phyloP scores from a whole-genome alignment of 2,329 filamentous ascomycete genomes.

The Orbilia oligospora region DNA sequence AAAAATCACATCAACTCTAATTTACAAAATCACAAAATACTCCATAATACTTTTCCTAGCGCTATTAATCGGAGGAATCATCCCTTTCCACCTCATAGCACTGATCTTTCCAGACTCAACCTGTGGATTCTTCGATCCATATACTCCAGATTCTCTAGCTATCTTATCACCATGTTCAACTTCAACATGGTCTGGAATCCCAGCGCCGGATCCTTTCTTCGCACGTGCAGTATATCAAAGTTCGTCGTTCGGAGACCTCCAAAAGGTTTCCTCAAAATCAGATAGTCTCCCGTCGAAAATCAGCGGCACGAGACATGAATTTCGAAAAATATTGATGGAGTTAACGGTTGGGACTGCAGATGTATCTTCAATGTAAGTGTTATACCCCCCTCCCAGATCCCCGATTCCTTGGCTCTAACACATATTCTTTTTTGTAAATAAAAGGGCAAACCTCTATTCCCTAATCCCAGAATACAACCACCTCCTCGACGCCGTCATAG shows the following conservation, averaged over 20 bases:
- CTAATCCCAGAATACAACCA: background rate
- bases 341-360: background rate
- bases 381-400: background rate
- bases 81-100: background rate
- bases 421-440: too few relatives aligned
- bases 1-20: too few relatives aligned
- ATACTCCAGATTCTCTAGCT: background rate
- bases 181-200: background rate
- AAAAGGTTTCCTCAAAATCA: background rate
- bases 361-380: background rate
- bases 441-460: background rate
- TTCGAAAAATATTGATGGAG: background rate
- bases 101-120: background rate
- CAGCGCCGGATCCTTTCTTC: background rate
- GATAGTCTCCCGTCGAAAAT: background rate
- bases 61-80: background rate
- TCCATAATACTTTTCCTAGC: background rate
- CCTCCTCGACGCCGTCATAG: background rate
- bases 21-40: background rate
- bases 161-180: background rate
- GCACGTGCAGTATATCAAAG: background rate
- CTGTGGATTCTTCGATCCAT: background rate
- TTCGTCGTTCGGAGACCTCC: background rate
- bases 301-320: background rate
- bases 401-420: too few relatives aligned